Conservation (phyloP, 495 filamentous ascomycete species). For the Aspergillus hancockii region DNA sequence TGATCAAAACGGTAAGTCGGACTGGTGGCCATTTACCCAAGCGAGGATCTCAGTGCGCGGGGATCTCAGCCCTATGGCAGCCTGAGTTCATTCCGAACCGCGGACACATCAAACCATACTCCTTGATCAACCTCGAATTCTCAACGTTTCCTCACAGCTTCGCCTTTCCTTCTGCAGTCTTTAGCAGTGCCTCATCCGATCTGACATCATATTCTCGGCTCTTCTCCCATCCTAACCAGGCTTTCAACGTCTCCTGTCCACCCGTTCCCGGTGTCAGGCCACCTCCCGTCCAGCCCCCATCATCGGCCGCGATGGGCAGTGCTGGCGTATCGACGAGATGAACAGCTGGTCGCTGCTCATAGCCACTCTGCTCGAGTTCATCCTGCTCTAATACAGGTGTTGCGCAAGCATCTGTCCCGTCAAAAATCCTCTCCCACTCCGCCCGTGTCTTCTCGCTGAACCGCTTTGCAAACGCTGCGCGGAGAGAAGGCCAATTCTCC, state of each 20-base stretch:
- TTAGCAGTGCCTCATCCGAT: slow-evolving; percentile 54
- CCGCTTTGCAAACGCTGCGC: slow-evolving; percentile 54
- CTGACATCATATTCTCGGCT: slow-evolving; percentile 68
- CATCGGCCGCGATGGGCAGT: slow-evolving; percentile 53
- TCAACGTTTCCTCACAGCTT: slow-evolving; percentile 15
- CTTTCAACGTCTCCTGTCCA: slow-evolving; percentile 65
- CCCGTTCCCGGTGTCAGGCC: slow-evolving; percentile 66
- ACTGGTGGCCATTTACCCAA: neutral
- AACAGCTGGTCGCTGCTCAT: slow-evolving; percentile 76
- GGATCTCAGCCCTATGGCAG: neutral
- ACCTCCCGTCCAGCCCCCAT: slow-evolving; percentile 65
- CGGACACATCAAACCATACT: slow-evolving; percentile 1
- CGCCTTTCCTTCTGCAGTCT: slow-evolving; percentile 11
- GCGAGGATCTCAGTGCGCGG: neutral
- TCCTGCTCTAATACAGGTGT: slow-evolving; percentile 76
- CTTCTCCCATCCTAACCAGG: slow-evolving; percentile 78
- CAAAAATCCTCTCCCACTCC: slow-evolving; percentile 86
- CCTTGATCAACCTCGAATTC: neutral
- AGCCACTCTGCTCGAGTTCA: slow-evolving; percentile 68
- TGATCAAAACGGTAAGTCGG: too few relatives aligned
- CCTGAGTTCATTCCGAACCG: neutral
- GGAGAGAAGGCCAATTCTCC: slow-evolving; percentile 64
- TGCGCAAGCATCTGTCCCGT: slow-evolving; percentile 88
- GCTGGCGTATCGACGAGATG: slow-evolving; percentile 66
- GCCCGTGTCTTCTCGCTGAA: slow-evolving; percentile 74